Percentiles rank a stretch among this genome's conserved stretches.
These are phyloP conservation scores for Trichoderma afroharzianum DNA, from an alignment of 2,329 filamentous ascomycete genomes.

Conservation along the genomic window DNA sequence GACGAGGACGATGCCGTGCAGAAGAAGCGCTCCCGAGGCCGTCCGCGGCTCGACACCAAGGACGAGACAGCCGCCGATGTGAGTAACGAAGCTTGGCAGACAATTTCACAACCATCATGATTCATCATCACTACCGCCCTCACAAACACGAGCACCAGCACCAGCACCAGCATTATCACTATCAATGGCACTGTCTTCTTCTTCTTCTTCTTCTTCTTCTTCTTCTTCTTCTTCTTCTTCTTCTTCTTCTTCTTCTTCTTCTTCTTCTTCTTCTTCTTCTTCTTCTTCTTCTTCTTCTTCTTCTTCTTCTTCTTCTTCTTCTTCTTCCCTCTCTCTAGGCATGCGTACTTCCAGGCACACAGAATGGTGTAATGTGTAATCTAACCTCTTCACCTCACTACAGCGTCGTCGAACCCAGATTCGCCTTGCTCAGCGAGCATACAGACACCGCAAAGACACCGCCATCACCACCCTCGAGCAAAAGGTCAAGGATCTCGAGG, in stretches of 20 bases:
- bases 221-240: background rate
- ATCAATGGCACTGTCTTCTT: background rate
- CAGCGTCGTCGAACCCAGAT: slow-evolving; percentile 83
- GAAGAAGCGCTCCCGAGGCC: slow-evolving; percentile 63
- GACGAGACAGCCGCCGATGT: slow-evolving; percentile 78
- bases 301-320: background rate
- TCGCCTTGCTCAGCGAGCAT: slow-evolving; percentile 78
- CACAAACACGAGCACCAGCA: no score
- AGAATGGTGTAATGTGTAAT: background rate
- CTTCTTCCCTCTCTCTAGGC: background rate
- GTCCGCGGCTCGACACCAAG: slow-evolving; percentile 70
- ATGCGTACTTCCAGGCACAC: background rate
- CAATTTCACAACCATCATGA: background rate
- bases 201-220: background rate
- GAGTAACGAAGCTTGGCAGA: slow-evolving; percentile 38
- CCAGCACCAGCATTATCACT: no score
- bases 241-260: background rate
- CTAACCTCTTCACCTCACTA: slow-evolving; percentile 22
- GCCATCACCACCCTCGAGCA: slow-evolving; percentile 71
- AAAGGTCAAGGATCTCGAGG: slow-evolving; percentile 65
- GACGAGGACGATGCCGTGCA: slow-evolving; percentile 42
- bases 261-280: background rate
- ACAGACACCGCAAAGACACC: slow-evolving; percentile 78
- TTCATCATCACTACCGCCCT: background rate
- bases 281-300: background rate